Conservation (phyloP, 805 yeast species). For the Myxozyma melibiosi region DNA sequence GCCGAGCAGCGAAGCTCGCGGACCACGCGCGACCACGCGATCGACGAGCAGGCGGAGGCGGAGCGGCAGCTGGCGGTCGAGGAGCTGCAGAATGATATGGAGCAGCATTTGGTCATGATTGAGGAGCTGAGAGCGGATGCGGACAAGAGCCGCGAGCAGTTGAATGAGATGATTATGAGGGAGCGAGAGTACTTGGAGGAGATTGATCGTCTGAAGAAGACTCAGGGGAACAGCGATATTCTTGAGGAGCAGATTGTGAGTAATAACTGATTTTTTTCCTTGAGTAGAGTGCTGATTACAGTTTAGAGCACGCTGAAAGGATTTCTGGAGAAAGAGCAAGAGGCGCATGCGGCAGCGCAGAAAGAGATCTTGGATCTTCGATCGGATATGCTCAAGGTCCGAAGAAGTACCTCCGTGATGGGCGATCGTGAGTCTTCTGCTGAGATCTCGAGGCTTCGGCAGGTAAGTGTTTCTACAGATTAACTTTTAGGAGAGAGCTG, state of each 20-base stretch:
- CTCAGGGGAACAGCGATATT: slow-evolving; percentile 5
- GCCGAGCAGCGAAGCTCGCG: not conserved
- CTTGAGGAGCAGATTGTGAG: slow-evolving; percentile 26
- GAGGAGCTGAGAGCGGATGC: slow-evolving; percentile 21
- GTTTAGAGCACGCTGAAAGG: slow-evolving; percentile 13
- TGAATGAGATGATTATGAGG: slow-evolving; percentile 6
- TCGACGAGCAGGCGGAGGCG: slow-evolving; percentile 1
- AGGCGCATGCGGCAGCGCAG: slow-evolving; percentile 24
- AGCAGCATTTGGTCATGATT: slow-evolving; percentile 11
- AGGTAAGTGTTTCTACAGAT: not conserved
- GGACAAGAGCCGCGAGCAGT: slow-evolving; percentile 3
- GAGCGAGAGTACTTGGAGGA: slow-evolving; percentile 17
- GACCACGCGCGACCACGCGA: not conserved
- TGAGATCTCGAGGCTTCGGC: slow-evolving; percentile 18
- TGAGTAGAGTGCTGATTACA: not conserved
- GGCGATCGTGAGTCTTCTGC: slow-evolving; percentile 24
- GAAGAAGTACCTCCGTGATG: slow-evolving; percentile 19
- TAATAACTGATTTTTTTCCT: not conserved
- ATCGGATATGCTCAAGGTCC: slow-evolving; percentile 18
- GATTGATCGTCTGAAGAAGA: slow-evolving; percentile 5
- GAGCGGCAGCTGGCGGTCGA: slow-evolving; percentile 15
- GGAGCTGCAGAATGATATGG: slow-evolving; percentile 20
- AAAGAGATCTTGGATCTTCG: slow-evolving; percentile 19
- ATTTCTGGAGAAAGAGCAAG: slow-evolving; percentile 26
- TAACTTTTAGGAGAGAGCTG: no score